Evolutionary conservation across 2,329 filamentous ascomycete genomes (phyloP).

Genomic region (Truncatella angustata): DNA sequence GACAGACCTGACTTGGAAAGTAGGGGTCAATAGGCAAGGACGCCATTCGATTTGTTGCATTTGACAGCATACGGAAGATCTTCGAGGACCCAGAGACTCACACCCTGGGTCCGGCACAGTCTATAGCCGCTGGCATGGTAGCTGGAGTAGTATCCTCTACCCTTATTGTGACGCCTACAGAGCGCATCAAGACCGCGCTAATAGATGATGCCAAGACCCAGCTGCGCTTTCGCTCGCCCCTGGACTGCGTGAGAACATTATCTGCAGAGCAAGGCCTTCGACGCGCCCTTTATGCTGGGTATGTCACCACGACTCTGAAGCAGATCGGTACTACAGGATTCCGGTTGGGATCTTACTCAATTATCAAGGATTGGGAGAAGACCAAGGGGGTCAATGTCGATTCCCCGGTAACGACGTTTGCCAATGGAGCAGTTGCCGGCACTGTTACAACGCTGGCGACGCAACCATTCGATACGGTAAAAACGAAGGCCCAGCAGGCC

Average conservation of each 20-base stretch:
- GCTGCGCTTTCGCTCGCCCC: slow-evolving; percentile 43
- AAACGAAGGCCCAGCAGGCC: slow-evolving; percentile 58
- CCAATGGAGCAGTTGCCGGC: slow-evolving; percentile 35
- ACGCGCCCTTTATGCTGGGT: slow-evolving; percentile 56
- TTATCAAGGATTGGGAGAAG: slow-evolving; percentile 52
- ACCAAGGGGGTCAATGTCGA: slow-evolving; percentile 19
- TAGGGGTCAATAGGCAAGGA: slow-evolving; percentile 60
- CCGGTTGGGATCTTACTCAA: slow-evolving; percentile 61
- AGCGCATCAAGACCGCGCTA: slow-evolving; percentile 62
- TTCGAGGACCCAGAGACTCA: slow-evolving; percentile 51
- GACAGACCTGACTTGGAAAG: neutral
- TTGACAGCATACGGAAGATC: slow-evolving; percentile 58
- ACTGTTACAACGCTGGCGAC: slow-evolving; percentile 48
- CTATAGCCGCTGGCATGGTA: slow-evolving; percentile 57
- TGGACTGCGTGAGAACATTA: slow-evolving; percentile 49
- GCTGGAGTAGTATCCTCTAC: slow-evolving; percentile 57
- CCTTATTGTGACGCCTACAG: slow-evolving; percentile 59
- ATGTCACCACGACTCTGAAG: slow-evolving; percentile 60
- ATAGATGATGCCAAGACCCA: slow-evolving; percentile 53
- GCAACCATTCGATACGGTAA: slow-evolving; percentile 60
- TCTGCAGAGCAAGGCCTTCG: slow-evolving; percentile 49
- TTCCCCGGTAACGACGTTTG: slow-evolving; percentile 37
- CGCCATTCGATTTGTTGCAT: slow-evolving; percentile 61
- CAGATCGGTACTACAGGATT: slow-evolving; percentile 61
- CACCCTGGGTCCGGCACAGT: slow-evolving; percentile 51